A percentile compares a stretch with the other conserved stretches of the same genome.
phyloP scores from a whole-genome alignment of 495 filamentous ascomycete genomes.

The Penicillium soppii region DNA sequence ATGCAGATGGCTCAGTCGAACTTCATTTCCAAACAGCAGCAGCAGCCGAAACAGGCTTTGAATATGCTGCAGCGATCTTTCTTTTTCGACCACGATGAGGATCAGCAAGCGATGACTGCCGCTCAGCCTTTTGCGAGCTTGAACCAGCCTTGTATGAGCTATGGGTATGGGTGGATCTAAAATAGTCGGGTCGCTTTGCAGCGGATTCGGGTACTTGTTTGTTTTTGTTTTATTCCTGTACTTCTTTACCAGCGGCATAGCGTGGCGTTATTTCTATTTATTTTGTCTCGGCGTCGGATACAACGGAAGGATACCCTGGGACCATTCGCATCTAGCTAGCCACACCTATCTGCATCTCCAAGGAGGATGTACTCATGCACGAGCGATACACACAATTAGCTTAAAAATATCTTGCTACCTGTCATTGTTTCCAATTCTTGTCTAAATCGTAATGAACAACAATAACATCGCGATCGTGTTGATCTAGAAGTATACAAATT shows the following conservation, averaged over 20 bases:
- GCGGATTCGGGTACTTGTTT: background rate
- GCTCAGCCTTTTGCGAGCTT: conserved; percentile 31
- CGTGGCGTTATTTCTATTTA: conserved; percentile 30
- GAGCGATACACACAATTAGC: background rate
- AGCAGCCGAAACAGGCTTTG: conserved; percentile 28
- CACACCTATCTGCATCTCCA: background rate
- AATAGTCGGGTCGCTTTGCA: background rate
- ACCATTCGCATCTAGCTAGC: conserved; percentile 6
- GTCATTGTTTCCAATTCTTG: background rate
- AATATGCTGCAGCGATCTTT: conserved; percentile 47
- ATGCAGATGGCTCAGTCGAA: conserved; percentile 7
- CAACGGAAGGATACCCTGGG: conserved; percentile 34
- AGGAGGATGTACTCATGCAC: conserved; percentile 1
- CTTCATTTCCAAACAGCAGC: conserved; percentile 18
- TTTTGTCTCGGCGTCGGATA: conserved; percentile 13
- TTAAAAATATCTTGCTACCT: background rate
- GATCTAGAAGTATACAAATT: background rate
- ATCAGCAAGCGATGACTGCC: conserved; percentile 29
- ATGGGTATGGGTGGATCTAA: conserved; percentile 46
- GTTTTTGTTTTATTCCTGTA: conserved; percentile 11
- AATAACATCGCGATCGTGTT: too few species aligned
- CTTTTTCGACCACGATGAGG: conserved; percentile 46
- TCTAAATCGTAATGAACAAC: too few species aligned
- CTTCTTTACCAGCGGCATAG: conserved; percentile 34
- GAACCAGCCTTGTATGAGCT: conserved; percentile 39